Base-by-base conservation (phyloP, 768 basidiomycete species). In the Scleroderma bovista region DNA sequence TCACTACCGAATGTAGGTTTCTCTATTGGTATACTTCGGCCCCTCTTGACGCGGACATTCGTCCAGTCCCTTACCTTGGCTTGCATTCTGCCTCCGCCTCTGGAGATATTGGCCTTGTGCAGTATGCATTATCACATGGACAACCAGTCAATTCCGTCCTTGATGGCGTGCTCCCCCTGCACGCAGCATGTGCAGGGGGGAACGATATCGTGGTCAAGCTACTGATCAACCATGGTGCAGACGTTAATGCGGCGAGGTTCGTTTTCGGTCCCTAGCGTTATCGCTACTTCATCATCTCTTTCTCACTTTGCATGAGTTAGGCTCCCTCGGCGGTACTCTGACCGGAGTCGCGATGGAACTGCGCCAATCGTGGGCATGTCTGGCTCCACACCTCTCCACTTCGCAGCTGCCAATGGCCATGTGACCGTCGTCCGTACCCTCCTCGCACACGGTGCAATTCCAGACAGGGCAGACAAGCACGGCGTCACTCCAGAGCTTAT, bases 121-220 rank as follows among this genome's bases (percentile, higher is more conserved):
- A 87, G 64, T 96, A 92, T 66, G 96, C 96, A 2, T 77, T 99
- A 20, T 81, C 84, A 2, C 86, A 94, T 59, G 95, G 95, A 8
- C 96, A 98, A 60, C 95, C 96, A 10, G 83, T 95, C 68, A 97
- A 99, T 68, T 89, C 93, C 5, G 91, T 96, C 29, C 79, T 97
- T 47, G 91, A 95, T 63, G 96, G 96, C 32, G 88, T 99, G 3
- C 82, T 96, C n/a, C 94, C 96, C 3, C 76, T 99, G 9, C 96
- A 99, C 63, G 94, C 93, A 3, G 96, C 95, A 2, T 89, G 84
- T 57, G 88, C 92, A 1, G 91, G 91, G 20, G 96, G 96, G 2
- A 89, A 82, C 62, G 89, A 88, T 49, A 78, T 84, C 50, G 88
- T 97, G 39, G 93, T 98, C 36, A 80, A 82, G 60, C 76, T 94